Percentiles rank a stretch among this genome's conserved stretches.
Conservation (phyloP, 768 basidiomycete genomes). For the Boletellus sp. region DNA sequence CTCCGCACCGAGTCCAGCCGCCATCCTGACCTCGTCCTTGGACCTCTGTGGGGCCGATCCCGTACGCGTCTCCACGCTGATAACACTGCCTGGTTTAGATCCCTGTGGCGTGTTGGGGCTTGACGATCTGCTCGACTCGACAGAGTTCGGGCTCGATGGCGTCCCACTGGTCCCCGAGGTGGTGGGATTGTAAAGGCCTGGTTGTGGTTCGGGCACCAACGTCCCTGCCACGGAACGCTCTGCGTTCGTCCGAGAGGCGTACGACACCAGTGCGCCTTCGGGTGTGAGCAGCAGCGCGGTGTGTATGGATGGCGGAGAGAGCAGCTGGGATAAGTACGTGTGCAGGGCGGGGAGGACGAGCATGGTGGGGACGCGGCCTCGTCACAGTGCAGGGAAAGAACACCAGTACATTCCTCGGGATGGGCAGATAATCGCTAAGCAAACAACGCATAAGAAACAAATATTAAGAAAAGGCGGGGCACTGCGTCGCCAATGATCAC, state of each 20-base stretch:
- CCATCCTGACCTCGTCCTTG: conserved; percentile 72
- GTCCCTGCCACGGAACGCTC: neutral
- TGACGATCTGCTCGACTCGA: conserved; percentile 9
- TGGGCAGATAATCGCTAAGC: conserved; percentile 12
- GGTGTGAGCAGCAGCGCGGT: conserved; percentile 70
- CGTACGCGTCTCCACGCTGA: conserved; percentile 3
- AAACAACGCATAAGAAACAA: conserved; percentile 12
- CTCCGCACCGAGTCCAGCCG: conserved; percentile 69
- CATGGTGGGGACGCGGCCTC: conserved; percentile 39
- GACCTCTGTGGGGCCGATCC: conserved; percentile 31
- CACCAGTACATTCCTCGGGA: conserved; percentile 25
- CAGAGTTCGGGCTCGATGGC: conserved; percentile 12
- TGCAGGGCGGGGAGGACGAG: conserved; percentile 67
- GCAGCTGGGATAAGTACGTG: conserved; percentile 57
- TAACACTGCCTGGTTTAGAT: conserved; percentile 12
- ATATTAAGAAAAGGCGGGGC: neutral
- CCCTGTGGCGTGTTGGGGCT: conserved; percentile 6
- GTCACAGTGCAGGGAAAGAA: conserved; percentile 2
- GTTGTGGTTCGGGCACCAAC: conserved; percentile 2
- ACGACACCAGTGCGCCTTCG: conserved; percentile 70
- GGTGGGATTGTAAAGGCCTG: conserved; percentile 6
- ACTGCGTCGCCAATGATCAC: conserved; percentile 4
- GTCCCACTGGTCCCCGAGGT: neutral
- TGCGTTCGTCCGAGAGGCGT: conserved; percentile 46
- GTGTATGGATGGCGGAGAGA: conserved; percentile 59